phyloP scores from a whole-genome alignment of 768 basidiomycete genomes.

The Psilocybe azurescens region DNA sequence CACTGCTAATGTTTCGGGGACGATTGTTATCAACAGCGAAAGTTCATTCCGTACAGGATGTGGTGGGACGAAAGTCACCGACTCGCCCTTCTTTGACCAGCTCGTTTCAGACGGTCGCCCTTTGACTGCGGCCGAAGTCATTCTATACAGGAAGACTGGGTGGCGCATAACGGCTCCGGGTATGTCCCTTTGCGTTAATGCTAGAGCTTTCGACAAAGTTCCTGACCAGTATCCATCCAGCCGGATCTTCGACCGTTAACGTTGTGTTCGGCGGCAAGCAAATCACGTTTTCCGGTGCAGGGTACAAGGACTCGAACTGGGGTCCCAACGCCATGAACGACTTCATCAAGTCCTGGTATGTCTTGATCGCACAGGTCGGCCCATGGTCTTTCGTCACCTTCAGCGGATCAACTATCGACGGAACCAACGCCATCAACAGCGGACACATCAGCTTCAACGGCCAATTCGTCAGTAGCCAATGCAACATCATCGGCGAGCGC shows the following conservation, averaged over 20 bases:
- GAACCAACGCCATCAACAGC: conserved; percentile 6
- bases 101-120: conserved; percentile 4
- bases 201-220: no score
- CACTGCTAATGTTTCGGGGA: conserved; percentile 1
- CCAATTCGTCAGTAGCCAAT: background rate
- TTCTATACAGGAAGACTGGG: background rate
- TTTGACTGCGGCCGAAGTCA: background rate
- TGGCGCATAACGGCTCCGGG: conserved; percentile 3
- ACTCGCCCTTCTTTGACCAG: conserved; percentile 2
- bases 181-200: background rate
- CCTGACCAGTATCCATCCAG: background rate
- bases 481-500: conserved; percentile 3
- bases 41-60: conserved; percentile 2
- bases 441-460: conserved; percentile 2
- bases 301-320: conserved; percentile 7
- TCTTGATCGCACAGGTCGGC: conserved; percentile 1
- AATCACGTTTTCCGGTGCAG: background rate
- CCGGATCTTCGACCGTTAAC: background rate
- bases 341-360: conserved; percentile 6
- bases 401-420: background rate
- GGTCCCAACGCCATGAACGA: conserved; percentile 8
- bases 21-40: conserved; percentile 7
- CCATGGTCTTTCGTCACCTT: conserved; percentile 9
- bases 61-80: background rate
- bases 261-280: background rate